Evolutionary conservation across 305 asterid genomes (phyloP), one percentile per base, ranked within the genome.

Genomic region (Coffea humblotiana): DNA sequence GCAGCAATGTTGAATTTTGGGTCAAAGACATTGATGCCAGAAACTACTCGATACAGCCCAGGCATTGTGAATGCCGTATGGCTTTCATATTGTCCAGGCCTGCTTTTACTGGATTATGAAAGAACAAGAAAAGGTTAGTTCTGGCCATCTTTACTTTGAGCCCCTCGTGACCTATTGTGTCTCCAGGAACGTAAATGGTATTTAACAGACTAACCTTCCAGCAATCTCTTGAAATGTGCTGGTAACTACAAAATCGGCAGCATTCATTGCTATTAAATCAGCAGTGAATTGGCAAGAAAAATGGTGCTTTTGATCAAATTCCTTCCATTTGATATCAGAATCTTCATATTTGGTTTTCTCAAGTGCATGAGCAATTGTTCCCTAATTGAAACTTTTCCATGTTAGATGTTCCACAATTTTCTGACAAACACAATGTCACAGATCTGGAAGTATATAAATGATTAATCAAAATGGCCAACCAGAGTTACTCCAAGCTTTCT

Each of bases 261-360:
- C 25, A 72, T 93, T 95, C 99, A 95, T 92, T 70, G 99, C 91
- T 81, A 95, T 92, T 73, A 91, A 71, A 88, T 92, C 97, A 75
- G 99, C 98, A 73, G 99, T 87, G 65, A 95, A 93, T 89, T 95
- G 98, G 87, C 97, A 93, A 11, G 99, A 92, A 76, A 95, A 95
- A 83, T 95, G 95, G 64, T 95, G 89, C 86, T 91, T 95, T 5
- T 92, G 73, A 63, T 95, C 97, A 0, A 91, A 82, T 71, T 95
- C 97, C 86, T 93, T 93, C 93, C 96, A 90, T 76, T 90, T 93
- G 79, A 90, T 80, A 85, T 95, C 99, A 15, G 98, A 93, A 80
- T 93, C 97, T 86, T 93, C 99, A 21, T 95, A 95, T 87, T 95
- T 95, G 49, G 98, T 93, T 90, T 93, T 95, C 92, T 95, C 99